phyloP scores from a whole-genome alignment of 2,329 filamentous ascomycete species.

The Zasmidium cellare region DNA sequence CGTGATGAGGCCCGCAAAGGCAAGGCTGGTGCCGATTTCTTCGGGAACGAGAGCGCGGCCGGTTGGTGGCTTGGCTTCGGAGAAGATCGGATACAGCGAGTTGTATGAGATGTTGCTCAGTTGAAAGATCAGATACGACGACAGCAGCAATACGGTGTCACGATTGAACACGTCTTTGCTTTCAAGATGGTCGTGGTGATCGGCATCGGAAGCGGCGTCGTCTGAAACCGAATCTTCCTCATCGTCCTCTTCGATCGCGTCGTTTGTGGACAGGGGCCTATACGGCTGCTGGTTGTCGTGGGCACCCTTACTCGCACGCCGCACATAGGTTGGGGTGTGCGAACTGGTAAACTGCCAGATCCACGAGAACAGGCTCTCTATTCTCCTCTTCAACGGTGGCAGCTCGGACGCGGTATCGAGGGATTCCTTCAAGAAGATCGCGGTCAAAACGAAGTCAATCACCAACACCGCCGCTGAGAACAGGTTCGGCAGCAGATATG shows the following conservation, averaged over 20 bases:
- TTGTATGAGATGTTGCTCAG: constrained; percentile 94
- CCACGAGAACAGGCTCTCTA: constrained; percentile 64
- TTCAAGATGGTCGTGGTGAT: constrained; percentile 48
- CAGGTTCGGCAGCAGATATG: constrained; percentile 83
- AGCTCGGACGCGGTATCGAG: constrained; percentile 65
- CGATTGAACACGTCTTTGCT: constrained; percentile 68
- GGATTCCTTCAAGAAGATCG: constrained; percentile 85
- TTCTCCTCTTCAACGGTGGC: constrained; percentile 59
- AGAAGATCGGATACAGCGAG: constrained; percentile 91
- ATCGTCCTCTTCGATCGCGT: constrained; percentile 15
- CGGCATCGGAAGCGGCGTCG: constrained; percentile 39
- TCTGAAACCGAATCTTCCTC: constrained; percentile 23
- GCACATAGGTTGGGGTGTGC: constrained; percentile 61
- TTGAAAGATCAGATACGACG: constrained; percentile 90
- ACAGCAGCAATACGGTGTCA: constrained; percentile 77
- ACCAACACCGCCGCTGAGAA: constrained; percentile 71
- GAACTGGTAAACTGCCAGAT: constrained; percentile 67
- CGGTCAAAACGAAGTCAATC: constrained; percentile 70
- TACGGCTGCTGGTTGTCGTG: constrained; percentile 16
- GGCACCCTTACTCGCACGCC: constrained; percentile 30
- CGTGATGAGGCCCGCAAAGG: constrained; percentile 78
- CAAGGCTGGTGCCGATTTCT: constrained; percentile 82
- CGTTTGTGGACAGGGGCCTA: constrained; percentile 12
- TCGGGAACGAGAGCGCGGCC: constrained; percentile 74
- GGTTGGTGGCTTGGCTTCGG: constrained; percentile 69